phyloP scores from a whole-genome alignment of 2,329 filamentous ascomycete species.

The Cordyceps farinosa region DNA sequence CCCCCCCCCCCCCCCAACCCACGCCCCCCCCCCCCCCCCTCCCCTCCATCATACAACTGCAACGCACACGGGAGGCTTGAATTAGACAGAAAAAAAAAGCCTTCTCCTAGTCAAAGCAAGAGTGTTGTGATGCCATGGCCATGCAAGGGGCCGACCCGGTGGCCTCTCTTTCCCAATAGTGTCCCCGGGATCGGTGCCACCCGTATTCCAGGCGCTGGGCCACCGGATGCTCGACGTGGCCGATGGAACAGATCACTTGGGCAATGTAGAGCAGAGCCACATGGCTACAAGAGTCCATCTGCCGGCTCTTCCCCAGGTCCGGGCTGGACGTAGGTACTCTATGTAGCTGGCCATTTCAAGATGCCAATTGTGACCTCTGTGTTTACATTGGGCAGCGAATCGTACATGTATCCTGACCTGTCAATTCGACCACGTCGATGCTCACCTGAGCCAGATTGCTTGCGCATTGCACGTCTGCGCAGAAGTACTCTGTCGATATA shows the following conservation, averaged over 20 bases:
- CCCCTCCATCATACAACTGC: constrained; percentile 1
- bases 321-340: background rate
- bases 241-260: constrained; percentile 1
- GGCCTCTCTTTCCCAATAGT: background rate
- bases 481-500: background rate
- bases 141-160: constrained; percentile 17
- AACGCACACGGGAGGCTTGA: too few relatives aligned
- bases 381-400: constrained; percentile 9
- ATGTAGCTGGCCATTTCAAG: background rate
- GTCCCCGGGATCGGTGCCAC: background rate
- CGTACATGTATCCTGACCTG: background rate
- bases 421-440: background rate
- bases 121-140: constrained; percentile 7
- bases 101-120: background rate
- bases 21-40: background rate
- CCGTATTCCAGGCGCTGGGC: too few relatives aligned
- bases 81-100: too few relatives aligned
- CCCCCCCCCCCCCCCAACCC: too few relatives aligned
- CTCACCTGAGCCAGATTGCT: constrained; percentile 6
- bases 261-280: background rate
- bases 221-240: constrained; percentile 14
- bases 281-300: background rate
- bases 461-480: background rate
- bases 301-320: background rate
- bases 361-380: background rate